These are phyloP conservation scores for Coprinellus micaceus DNA, from an alignment of 768 basidiomycete genomes.

Conservation along the genomic window DNA sequence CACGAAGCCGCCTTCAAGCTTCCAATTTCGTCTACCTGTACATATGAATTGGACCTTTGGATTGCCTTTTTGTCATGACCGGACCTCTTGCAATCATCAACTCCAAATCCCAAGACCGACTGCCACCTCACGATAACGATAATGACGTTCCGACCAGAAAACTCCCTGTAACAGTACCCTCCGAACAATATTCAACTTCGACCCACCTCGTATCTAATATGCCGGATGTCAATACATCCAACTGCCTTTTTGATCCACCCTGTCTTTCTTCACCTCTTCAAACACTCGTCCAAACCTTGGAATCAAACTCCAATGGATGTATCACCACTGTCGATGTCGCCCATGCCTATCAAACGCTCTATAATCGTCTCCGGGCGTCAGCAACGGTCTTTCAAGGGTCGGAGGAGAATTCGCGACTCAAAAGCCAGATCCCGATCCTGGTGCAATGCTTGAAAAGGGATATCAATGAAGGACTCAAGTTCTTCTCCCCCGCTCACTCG, in stretches of 20 bases:
- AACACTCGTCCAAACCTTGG: slow-evolving; percentile 43
- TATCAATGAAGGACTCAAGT: not conserved
- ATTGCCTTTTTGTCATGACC: too few relatives aligned
- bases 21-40: too few relatives aligned
- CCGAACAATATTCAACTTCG: too few relatives aligned
- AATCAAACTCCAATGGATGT: slow-evolving; percentile 26
- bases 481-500: not conserved
- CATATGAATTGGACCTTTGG: too few relatives aligned
- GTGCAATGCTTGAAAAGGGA: not conserved
- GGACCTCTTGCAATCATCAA: too few relatives aligned
- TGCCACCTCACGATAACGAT: too few relatives aligned
- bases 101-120: too few relatives aligned
- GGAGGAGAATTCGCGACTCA: slow-evolving; percentile 17
- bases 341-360: slow-evolving; percentile 57
- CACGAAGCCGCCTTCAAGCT: too few relatives aligned
- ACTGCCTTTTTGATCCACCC: not conserved
- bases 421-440: not conserved
- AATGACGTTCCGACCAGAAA: too few relatives aligned
- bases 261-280: slow-evolving; percentile 41
- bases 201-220: too few relatives aligned
- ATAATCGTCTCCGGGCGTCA: slow-evolving; percentile 36
- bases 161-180: too few relatives aligned
- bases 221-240: too few relatives aligned
- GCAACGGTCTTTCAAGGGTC: slow-evolving; percentile 12
- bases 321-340: slow-evolving; percentile 49